A percentile compares a stretch with the other conserved stretches of the same genome.
Evolutionary conservation across 225 moss, liverwort and hornwort species (phyloP).

Genomic region (Polytrichum commune): DNA sequence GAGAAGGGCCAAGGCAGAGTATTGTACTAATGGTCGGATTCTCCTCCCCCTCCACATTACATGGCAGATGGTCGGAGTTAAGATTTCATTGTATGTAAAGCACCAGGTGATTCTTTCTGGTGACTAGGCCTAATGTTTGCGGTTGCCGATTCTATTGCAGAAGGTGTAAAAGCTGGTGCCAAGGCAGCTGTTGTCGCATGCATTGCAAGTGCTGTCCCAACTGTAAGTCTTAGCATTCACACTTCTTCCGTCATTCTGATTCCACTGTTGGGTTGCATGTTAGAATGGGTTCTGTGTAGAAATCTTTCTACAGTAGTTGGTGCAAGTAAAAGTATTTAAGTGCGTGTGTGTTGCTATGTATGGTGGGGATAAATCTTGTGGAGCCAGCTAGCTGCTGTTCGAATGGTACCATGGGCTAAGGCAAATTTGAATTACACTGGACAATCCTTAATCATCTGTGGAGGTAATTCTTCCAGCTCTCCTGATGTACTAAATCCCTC

Average conservation of each 20-base stretch:
- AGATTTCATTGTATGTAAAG: neutral
- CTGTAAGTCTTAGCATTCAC: conserved; percentile 44
- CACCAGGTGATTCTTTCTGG: neutral
- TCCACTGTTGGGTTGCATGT: neutral
- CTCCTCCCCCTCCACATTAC: neutral
- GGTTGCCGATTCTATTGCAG: conserved; percentile 31
- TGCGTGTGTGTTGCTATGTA: neutral
- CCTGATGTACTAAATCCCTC: neutral
- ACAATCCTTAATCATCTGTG: conserved; percentile 82
- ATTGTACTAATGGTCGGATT: conserved; percentile 72
- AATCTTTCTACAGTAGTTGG: neutral
- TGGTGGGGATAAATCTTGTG: neutral
- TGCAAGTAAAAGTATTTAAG: neutral
- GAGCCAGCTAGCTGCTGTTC: conserved; percentile 59
- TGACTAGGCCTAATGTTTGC: neutral
- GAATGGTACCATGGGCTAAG: conserved; percentile 76
- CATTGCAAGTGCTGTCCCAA: conserved; percentile 55
- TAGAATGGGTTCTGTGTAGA: neutral
- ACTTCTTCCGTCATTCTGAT: neutral
- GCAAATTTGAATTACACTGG: conserved; percentile 83
- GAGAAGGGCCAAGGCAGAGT: conserved; percentile 52
- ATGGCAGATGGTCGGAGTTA: neutral
- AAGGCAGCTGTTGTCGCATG: conserved; percentile 66
- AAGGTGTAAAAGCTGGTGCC: conserved; percentile 76
- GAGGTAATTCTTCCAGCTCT: conserved; percentile 38